Conservation (phyloP, 306 rosid genomes). For the Inga laurina region DNA sequence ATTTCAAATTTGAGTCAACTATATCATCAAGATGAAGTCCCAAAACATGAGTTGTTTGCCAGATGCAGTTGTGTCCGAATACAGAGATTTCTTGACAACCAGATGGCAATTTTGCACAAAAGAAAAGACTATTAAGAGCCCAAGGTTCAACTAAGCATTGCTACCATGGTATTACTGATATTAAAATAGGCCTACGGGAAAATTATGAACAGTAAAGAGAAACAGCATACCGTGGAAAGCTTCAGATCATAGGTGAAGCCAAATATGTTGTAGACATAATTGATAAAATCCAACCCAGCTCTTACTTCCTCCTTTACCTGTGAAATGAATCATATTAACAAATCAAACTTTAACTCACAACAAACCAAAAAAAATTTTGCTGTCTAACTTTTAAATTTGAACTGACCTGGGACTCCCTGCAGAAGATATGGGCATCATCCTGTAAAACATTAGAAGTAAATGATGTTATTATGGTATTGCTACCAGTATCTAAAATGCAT, state of each 20-base stretch:
- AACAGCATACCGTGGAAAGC: conserved; percentile 77
- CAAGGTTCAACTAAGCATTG: background rate
- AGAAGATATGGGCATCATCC: conserved; percentile 98
- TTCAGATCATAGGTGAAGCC: conserved; percentile 92
- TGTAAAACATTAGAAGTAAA: conserved; percentile 45
- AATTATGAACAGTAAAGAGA: conserved; percentile 22
- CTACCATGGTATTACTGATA: background rate
- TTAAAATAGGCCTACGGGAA: background rate
- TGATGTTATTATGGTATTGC: conserved; percentile 31
- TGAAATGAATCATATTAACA: conserved; percentile 30
- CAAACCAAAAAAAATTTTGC: background rate
- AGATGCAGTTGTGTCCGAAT: background rate
- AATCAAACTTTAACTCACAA: conserved; percentile 10
- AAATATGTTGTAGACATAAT: conserved; percentile 63
- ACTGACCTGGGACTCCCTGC: conserved; percentile 90
- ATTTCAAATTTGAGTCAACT: background rate
- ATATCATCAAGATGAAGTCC: conserved; percentile 12
- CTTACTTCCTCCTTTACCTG: conserved; percentile 93
- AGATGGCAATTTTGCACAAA: background rate
- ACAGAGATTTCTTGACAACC: background rate
- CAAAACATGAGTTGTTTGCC: background rate
- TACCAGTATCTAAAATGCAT: conserved; percentile 1
- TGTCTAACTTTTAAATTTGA: conserved; percentile 19
- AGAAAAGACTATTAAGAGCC: background rate
- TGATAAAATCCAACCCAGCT: conserved; percentile 68